Evolutionary conservation across 140 eudicot species (phyloP).

Genomic region (Flaveria floridana): DNA sequence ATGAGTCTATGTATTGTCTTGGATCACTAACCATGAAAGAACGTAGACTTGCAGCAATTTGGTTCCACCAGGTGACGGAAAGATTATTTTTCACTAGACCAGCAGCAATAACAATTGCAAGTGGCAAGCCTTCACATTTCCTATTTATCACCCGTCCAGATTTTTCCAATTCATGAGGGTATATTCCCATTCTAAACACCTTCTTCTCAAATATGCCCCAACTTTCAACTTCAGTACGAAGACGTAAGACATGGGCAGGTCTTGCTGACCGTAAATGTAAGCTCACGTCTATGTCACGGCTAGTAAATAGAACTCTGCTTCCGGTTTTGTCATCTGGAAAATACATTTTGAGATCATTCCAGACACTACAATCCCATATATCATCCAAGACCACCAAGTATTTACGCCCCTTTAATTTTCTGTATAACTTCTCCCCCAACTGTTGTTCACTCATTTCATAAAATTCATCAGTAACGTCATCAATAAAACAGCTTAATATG

Average conservation of each 20-base stretch:
- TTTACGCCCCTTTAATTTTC: slow-evolving; percentile 15
- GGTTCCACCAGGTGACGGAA: slow-evolving; percentile 17
- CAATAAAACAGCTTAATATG: background rate
- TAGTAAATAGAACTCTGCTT: slow-evolving; percentile 32
- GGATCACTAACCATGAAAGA: slow-evolving; percentile 2
- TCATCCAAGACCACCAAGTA: slow-evolving; percentile 42
- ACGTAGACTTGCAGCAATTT: slow-evolving; percentile 11
- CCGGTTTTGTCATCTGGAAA: slow-evolving; percentile 33
- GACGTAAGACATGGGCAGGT: slow-evolving; percentile 9
- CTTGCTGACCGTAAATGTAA: slow-evolving; percentile 10
- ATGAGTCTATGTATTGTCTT: slow-evolving; percentile 22
- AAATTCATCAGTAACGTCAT: background rate
- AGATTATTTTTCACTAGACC: slow-evolving; percentile 22
- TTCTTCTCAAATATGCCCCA: slow-evolving; percentile 26
- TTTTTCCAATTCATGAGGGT: background rate
- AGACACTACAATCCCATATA: slow-evolving; percentile 34
- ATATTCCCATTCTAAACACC: background rate
- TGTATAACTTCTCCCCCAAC: slow-evolving; percentile 21
- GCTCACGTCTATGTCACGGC: slow-evolving; percentile 23
- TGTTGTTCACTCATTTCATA: slow-evolving; percentile 1
- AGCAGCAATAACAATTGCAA: slow-evolving; percentile 30
- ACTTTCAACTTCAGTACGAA: slow-evolving; percentile 15
- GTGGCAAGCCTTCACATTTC: slow-evolving; percentile 33
- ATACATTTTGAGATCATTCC: slow-evolving; percentile 30
- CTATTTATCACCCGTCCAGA: slow-evolving; percentile 9